Evolutionary conservation across 2,329 filamentous ascomycete species (phyloP), one percentile per base, ranked within the genome.

Genomic region (Alternaria tenuissima): DNA sequence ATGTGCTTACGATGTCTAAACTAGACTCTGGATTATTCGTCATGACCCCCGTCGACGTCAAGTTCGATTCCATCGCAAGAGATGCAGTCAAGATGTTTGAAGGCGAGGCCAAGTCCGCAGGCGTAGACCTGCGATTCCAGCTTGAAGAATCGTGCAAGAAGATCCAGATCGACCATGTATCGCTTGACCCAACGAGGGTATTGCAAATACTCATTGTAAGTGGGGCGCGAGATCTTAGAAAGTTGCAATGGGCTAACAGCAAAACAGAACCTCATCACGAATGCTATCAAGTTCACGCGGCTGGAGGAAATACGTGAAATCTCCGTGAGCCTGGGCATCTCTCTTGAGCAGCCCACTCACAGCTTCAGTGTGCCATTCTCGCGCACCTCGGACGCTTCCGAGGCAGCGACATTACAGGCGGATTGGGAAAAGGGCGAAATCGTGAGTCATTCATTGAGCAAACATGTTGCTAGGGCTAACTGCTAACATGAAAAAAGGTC

Each of bases 211-310:
- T 70, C 6, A 70, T 70, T 24, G 58, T 61, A 57, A 53, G 58
- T 48, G 11, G 1, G 22, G 4, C 20, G 12, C 24, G 16, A 20
- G 11, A 26, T 22, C 4, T 22, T 5, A 22, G 22, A 22, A 22
- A 22, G 22, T 22, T 22, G 22, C 22, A 22, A 22, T 22, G 22
- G 22, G 22, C 22, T 22, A 22, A 22, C 22, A 22, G 22, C 22
- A 22, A 22, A 22, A 22, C 22, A 20, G 14, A 26, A 77, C 14
- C 70, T 82, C 0, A 66, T 82, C 18, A 82, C 80, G 7, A 81
- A 81, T 48, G 77, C 78, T 3, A 80, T 82, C 68, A 82, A 82
- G 46, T 82, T 82, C 64, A 82, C 80, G 0, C 73, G 77, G 12
- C 69, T 78, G 26, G 70, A 75, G n/a, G 49, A 72, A 0, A 71